Conservation (phyloP, 306 rosid species). For the Carpinus viminea region DNA sequence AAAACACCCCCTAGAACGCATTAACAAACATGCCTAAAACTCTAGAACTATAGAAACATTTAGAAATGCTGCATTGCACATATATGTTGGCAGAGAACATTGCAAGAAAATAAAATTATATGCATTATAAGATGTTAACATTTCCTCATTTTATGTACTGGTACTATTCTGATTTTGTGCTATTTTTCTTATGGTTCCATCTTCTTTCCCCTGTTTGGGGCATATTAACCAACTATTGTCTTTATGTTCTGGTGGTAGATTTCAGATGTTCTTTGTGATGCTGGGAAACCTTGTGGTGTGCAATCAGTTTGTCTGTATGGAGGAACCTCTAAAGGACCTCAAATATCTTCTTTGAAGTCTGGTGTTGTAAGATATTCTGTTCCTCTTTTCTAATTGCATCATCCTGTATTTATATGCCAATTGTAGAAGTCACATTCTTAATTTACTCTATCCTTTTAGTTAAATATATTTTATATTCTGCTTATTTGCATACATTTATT, state of each 20-base stretch:
- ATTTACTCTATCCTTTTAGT: background rate
- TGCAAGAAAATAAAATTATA: background rate
- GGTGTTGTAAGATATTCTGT: conserved; percentile 72
- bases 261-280: conserved; percentile 82
- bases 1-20: no score
- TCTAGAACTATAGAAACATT: background rate
- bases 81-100: no score
- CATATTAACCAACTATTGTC: conserved; percentile 15
- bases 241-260: conserved; percentile 54
- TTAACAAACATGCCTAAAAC: no score
- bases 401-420: conserved; percentile 19
- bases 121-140: background rate
- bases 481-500: background rate
- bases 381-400: conserved; percentile 25
- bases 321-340: conserved; percentile 90
- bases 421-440: conserved; percentile 16
- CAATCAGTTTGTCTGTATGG: conserved; percentile 79
- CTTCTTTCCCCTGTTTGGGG: background rate
- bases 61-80: no score
- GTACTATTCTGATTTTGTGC: background rate
- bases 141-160: background rate
- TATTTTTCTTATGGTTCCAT: background rate
- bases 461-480: background rate
- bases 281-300: conserved; percentile 82
- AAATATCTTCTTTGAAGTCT: conserved; percentile 74